Evolutionary conservation across 2,329 filamentous ascomycete species (phyloP), one percentile per base, ranked within the genome.

Genomic region (Fusarium goolgardi): DNA sequence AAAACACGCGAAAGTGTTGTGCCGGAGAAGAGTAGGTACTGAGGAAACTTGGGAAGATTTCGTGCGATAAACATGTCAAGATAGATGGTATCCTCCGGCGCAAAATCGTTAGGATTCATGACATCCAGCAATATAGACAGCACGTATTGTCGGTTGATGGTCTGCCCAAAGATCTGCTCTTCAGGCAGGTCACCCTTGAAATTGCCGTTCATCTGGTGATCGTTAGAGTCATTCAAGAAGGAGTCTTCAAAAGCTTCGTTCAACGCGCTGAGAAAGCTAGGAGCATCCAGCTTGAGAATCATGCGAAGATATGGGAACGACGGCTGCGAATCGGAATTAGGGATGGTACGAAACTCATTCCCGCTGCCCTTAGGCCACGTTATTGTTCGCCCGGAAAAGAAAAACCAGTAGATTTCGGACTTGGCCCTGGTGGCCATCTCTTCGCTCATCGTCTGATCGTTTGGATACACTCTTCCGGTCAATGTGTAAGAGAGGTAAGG

Each of bases 51-150:
- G 5, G 96, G 93, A 50, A 99, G 81, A 76, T 97, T 99, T 57
- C 96, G 89, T 20, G 96, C 95, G 75, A 99, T 91, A 75, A 99
- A 99, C 94, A 99, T 99, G 79, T 99, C 94, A 44, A 99, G 86
- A 78, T 97, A 99, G 57, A 99, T 92, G 15, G 92, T 94, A 75
- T 98, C 94, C 63, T 91, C 88, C 0, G 89, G 80, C 1, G 89
- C 86, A 78, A 97, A 98, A 46, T 92, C 88, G 6, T 85, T 83
- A 1, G 88, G 81, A 50, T 90, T 91, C 93, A 99, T 97, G 29
- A 97, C 90, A 76, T 97, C 94, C 13, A 97, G 85, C 59, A 99
- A 81, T 58, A 97, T 96, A 46, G 92, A 95, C 69, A 97, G 86
- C 62, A 99, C 89, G 73, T 97, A 97, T 78, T 99, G 96, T 34